Base-by-base conservation (phyloP, 2,329 filamentous ascomycete genomes). In the Cercospora berteroae region DNA sequence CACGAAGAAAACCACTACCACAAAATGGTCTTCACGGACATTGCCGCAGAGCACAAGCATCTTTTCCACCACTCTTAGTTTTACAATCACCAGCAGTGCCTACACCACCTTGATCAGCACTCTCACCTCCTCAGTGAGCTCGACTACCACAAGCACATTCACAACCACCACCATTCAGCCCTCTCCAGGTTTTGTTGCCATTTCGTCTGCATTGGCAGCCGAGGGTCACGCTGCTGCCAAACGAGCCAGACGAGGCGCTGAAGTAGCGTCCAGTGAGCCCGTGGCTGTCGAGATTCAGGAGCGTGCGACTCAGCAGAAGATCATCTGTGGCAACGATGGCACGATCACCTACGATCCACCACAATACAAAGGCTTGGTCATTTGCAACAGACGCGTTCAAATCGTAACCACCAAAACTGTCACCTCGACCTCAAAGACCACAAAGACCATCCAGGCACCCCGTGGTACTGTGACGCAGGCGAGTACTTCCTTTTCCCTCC, bases 341-440 rank as follows among this genome's bases (percentile, higher is more conserved):
- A 63, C 31, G 18, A 64, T 69, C 52, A 65, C 62, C 18, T 69
- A 65, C 18, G 55, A 67, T 29, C 67, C 67, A 42, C 67, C 62
- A 20, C 58, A 65, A 23, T 69, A 63, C 67, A 50, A 63, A 60
- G 66, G 67, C 33, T 60, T 61, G 1, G 65, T 69, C 6, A 67
- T 62, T 36, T 69, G 67, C 62, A 57, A 65, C 58, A 65, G 65
- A 36, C 50, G 48, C 31, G 59, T 69, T 2, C 61, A 57, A 33
- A 50, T 69, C 25, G 58, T 69, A 5, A 67, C 62, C 5, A 69
- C 64, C 27, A 67, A 69, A 52, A 60, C 66, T 20, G 27, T 69
- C 20, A 64, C 67, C 10, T 20, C 62, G 1, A 69, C 65, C 1
- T 62, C 67, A 2, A 36, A 60, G 12, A 56, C 42, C 9, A 69